Evolutionary conservation across 2,329 filamentous ascomycete genomes (phyloP).

Genomic region (Aspergillus candidus): DNA sequence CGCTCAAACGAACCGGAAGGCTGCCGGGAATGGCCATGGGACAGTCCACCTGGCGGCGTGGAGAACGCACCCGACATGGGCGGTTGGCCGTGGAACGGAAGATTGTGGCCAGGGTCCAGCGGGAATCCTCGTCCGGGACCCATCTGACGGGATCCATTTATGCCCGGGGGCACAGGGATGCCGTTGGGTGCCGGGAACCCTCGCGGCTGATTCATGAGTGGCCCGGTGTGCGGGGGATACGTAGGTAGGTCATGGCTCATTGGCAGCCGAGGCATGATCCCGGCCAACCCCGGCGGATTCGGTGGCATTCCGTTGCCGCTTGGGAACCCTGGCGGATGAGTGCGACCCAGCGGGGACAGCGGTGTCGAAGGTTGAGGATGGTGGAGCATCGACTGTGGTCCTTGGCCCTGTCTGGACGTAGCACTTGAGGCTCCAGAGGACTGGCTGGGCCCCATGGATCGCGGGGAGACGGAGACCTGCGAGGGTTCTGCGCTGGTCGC

Average conservation of each 20-base stretch:
- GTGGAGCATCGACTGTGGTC: slow-evolving; percentile 47
- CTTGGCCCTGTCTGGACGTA: slow-evolving; percentile 54
- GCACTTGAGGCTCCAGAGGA: slow-evolving; percentile 60
- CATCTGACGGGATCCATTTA: slow-evolving; percentile 56
- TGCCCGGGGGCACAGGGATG: slow-evolving; percentile 52
- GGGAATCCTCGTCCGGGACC: slow-evolving; percentile 51
- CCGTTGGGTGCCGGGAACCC: slow-evolving; percentile 47
- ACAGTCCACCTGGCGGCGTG: slow-evolving; percentile 34
- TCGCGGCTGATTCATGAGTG: slow-evolving; percentile 51
- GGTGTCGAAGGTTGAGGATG: slow-evolving; percentile 56
- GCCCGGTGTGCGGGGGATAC: slow-evolving; percentile 48
- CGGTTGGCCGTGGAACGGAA: slow-evolving; percentile 38
- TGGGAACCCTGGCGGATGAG: slow-evolving; percentile 46
- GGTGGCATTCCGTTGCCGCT: slow-evolving; percentile 48
- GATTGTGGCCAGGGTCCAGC: slow-evolving; percentile 41
- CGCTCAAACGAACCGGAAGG: slow-evolving; percentile 59
- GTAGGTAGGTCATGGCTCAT: slow-evolving; percentile 50
- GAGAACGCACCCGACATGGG: slow-evolving; percentile 35
- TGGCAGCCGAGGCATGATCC: slow-evolving; percentile 47
- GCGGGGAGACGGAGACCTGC: slow-evolving; percentile 56
- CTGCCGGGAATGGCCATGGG: slow-evolving; percentile 65
- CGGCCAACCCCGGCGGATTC: slow-evolving; percentile 50
- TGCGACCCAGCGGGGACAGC: slow-evolving; percentile 60
- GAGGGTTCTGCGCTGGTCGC: slow-evolving; percentile 50
- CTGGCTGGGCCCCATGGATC: slow-evolving; percentile 58